Percentiles rank a stretch among this genome's conserved stretches.
These are phyloP conservation scores for Rostrohypoxylon terebratum DNA, from an alignment of 495 filamentous ascomycete genomes.

Conservation along the genomic window DNA sequence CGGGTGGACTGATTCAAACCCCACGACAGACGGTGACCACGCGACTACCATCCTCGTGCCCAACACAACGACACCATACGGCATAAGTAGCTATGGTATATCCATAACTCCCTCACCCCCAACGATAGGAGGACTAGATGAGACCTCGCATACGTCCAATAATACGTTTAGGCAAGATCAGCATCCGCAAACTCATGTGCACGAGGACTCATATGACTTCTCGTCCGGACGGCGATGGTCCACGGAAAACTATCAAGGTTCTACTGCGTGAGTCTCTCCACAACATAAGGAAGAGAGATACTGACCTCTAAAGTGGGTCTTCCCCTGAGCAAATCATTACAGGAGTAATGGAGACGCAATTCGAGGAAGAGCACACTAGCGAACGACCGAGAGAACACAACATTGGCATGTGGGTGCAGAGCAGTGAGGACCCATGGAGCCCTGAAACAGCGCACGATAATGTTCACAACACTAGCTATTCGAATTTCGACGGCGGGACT, in stretches of 20 bases:
- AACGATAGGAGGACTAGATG: neutral
- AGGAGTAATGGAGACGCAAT: neutral
- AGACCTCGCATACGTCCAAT: too few species aligned
- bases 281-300: neutral
- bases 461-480: neutral
- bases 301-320: constrained; percentile 14
- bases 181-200: neutral
- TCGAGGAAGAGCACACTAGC: neutral
- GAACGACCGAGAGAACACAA: neutral
- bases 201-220: neutral
- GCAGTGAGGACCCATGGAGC: constrained; percentile 3
- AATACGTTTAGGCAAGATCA: neutral
- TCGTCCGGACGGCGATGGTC: constrained; percentile 3
- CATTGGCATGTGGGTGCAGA: neutral
- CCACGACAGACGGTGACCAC: too few species aligned
- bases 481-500: neutral
- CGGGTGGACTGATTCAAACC: neutral
- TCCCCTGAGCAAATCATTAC: neutral
- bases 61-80: neutral
- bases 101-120: neutral
- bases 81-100: neutral
- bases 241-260: neutral
- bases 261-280: constrained; percentile 14
- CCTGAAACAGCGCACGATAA: too few species aligned
- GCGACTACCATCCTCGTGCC: neutral